Percentiles rank a stretch among this genome's conserved stretches.
phyloP scores from a whole-genome alignment of 2,329 filamentous ascomycete genomes.

The Mycosphaerella arachidis region DNA sequence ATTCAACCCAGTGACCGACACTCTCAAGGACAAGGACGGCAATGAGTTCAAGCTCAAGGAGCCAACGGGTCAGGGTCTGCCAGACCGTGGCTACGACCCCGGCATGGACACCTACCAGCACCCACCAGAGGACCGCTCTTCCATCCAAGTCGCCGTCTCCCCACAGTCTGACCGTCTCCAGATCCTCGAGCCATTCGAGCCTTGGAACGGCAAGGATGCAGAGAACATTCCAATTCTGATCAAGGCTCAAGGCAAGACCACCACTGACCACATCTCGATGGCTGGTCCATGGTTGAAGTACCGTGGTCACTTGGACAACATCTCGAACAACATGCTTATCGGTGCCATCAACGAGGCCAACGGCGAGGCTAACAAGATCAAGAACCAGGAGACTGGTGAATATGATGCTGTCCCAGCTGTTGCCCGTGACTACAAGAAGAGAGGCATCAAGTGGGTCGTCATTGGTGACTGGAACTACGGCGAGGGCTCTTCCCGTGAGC shows the following conservation, averaged over 20 bases:
- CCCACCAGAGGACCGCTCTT: slow-evolving; percentile 71
- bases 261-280: slow-evolving; percentile 44
- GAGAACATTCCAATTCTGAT: slow-evolving; percentile 83
- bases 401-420: slow-evolving; percentile 87
- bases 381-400: slow-evolving; percentile 80
- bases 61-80: slow-evolving; percentile 78
- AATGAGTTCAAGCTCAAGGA: slow-evolving; percentile 87
- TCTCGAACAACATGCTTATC: slow-evolving; percentile 99
- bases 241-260: slow-evolving; percentile 79
- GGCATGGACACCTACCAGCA: slow-evolving; percentile 65
- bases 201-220: slow-evolving; percentile 84
- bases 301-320: slow-evolving; percentile 98
- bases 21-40: slow-evolving; percentile 88
- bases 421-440: slow-evolving; percentile 97
- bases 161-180: slow-evolving; percentile 92
- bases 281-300: slow-evolving; percentile 97
- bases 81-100: slow-evolving; percentile 76
- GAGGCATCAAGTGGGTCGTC: slow-evolving; percentile 94
- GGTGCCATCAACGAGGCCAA: slow-evolving; percentile 95
- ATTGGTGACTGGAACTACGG: slow-evolving; percentile 99
- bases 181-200: slow-evolving; percentile 75
- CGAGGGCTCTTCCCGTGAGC: slow-evolving; percentile 95
- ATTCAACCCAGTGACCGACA: slow-evolving; percentile 94
- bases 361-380: slow-evolving; percentile 94
- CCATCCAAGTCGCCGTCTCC: slow-evolving; percentile 74